Evolutionary conservation across 2,329 filamentous ascomycete species (phyloP).

Genomic region (Sclerotinia trifoliorum): DNA sequence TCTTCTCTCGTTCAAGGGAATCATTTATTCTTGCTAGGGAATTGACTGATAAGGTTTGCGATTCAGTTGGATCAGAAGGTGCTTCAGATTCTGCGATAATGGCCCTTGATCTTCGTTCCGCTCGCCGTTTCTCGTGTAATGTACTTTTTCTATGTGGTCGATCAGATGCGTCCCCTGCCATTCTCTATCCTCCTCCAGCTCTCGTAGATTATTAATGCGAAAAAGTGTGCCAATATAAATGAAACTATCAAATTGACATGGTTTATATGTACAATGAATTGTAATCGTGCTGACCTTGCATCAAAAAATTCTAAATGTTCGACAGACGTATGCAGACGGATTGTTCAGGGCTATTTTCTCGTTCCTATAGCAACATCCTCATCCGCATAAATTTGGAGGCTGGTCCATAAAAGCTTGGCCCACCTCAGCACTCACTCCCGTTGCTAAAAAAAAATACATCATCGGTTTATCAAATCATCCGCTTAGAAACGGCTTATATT

Average conservation of each 20-base stretch:
- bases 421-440: too few relatives aligned
- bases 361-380: conserved; percentile 19
- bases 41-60: conserved; percentile 38
- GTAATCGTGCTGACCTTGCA: conserved; percentile 5
- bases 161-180: conserved; percentile 20
- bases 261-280: conserved; percentile 14
- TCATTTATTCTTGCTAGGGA: conserved; percentile 38
- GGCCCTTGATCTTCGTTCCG: conserved; percentile 25
- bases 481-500: conserved; percentile 16
- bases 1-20: conserved; percentile 33
- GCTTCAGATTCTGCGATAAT: conserved; percentile 29
- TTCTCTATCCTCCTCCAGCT: conserved; percentile 19
- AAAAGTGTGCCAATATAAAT: neutral
- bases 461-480: neutral
- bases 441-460: neutral
- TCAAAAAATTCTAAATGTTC: conserved; percentile 2
- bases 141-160: conserved; percentile 18
- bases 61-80: conserved; percentile 32
- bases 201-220: neutral
- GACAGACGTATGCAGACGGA: neutral
- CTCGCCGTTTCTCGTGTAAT: conserved; percentile 22
- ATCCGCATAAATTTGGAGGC: conserved; percentile 7
- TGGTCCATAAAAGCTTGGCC: conserved; percentile 15
- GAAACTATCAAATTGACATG: conserved; percentile 3
- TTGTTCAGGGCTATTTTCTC: conserved; percentile 2